A percentile compares a stretch with the other conserved stretches of the same genome.
Conservation (phyloP, 106 monocot species). For the Allium fistulosum region DNA sequence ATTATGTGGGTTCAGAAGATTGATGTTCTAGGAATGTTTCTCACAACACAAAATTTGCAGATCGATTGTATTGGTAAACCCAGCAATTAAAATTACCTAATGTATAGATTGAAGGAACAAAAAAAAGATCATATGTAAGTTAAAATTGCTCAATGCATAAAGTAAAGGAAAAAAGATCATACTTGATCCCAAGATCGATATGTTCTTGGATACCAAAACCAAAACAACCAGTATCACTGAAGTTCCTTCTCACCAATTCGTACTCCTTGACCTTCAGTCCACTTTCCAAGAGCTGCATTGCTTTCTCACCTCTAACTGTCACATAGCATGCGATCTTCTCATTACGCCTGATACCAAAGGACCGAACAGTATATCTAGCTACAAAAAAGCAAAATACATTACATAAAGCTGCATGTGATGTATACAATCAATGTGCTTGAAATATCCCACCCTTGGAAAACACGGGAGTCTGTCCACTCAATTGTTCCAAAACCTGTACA, state of each 20-base stretch:
- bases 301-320: slow-evolving; percentile 70
- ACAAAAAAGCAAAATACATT: background rate
- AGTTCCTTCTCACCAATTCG: slow-evolving; percentile 64
- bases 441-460: slow-evolving; percentile 47
- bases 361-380: slow-evolving; percentile 73
- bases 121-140: slow-evolving; percentile 1
- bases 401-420: background rate
- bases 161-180: slow-evolving; percentile 1
- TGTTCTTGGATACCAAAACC: slow-evolving; percentile 87
- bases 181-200: slow-evolving; percentile 86
- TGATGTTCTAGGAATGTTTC: too few relatives aligned
- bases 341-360: slow-evolving; percentile 73
- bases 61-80: too few relatives aligned
- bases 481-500: slow-evolving; percentile 49
- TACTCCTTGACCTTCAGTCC: slow-evolving; percentile 78
- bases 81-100: too few relatives aligned
- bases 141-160: background rate
- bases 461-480: slow-evolving; percentile 57
- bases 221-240: slow-evolving; percentile 78
- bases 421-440: too few relatives aligned
- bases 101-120: too few relatives aligned
- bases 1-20: too few relatives aligned
- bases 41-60: too few relatives aligned
- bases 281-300: slow-evolving; percentile 78
- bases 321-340: slow-evolving; percentile 77